Conservation (phyloP, 495 filamentous ascomycete genomes). For the Hamigera avellanea region DNA sequence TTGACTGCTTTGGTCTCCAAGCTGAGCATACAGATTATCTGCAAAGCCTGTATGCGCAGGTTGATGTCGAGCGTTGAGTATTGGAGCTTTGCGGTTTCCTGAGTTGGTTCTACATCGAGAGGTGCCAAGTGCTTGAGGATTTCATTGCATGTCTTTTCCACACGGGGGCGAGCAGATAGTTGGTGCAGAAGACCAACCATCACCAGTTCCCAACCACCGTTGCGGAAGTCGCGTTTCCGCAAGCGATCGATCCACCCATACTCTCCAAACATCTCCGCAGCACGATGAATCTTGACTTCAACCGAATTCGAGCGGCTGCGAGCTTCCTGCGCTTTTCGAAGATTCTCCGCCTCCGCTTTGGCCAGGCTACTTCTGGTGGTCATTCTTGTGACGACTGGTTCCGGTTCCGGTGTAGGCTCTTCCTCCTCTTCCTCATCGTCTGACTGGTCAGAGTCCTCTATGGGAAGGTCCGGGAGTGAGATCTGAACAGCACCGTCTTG, state of each 20-base stretch:
- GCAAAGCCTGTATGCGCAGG: conserved; percentile 63
- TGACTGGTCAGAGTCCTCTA: conserved; percentile 50
- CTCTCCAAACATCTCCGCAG: conserved; percentile 54
- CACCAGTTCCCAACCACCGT: conserved; percentile 86
- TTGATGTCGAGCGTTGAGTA: conserved; percentile 75
- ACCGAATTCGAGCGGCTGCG: conserved; percentile 14
- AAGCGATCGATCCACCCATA: conserved; percentile 79
- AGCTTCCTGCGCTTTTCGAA: conserved; percentile 40
- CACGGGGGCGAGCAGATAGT: conserved; percentile 61
- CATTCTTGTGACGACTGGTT: conserved; percentile 52
- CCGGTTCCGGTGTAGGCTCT: conserved; percentile 42
- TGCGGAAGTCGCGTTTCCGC: conserved; percentile 70
- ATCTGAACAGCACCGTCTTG: conserved; percentile 66
- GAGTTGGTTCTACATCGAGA: conserved; percentile 55
- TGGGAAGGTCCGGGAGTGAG: conserved; percentile 63
- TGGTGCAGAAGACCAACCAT: conserved; percentile 79
- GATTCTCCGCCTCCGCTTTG: conserved; percentile 59
- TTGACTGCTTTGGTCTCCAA: conserved; percentile 74
- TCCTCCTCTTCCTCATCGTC: conserved; percentile 49
- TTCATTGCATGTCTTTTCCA: conserved; percentile 61
- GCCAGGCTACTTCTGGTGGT: conserved; percentile 78
- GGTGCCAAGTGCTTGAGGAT: conserved; percentile 73
- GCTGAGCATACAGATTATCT: conserved; percentile 82
- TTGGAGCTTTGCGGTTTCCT: conserved; percentile 55
- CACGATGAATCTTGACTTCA: conserved; percentile 51